phyloP scores from a whole-genome alignment of 1,139 yeast species.

The Arxiozyma telluris region DNA sequence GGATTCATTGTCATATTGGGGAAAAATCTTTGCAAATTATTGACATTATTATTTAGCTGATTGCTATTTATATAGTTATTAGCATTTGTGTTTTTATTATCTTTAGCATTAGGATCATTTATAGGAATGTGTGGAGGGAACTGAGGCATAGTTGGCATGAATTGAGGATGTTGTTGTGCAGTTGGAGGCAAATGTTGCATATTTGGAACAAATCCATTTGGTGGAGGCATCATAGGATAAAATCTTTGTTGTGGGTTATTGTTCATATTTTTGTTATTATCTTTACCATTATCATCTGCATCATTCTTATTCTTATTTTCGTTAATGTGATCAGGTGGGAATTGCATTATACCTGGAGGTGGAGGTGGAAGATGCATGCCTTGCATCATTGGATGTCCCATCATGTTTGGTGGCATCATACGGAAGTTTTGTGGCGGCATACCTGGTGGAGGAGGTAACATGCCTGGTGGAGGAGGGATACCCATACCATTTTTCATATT shows the following conservation, averaged over 20 bases:
- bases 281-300: neutral
- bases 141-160: slow-evolving; percentile 12
- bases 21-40: slow-evolving; percentile 5
- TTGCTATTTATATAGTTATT: neutral
- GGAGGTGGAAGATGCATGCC: slow-evolving; percentile 7
- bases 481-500: slow-evolving; percentile 1
- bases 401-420: slow-evolving; percentile 23
- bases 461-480: slow-evolving; percentile 9
- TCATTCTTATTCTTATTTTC: neutral
- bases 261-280: neutral
- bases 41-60: neutral
- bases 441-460: slow-evolving; percentile 6
- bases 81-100: neutral
- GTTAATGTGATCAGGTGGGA: slow-evolving; percentile 1
- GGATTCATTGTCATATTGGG: slow-evolving; percentile 5
- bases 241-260: slow-evolving; percentile 4
- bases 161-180: slow-evolving; percentile 10
- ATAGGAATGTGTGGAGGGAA: slow-evolving; percentile 5
- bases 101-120: neutral
- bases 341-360: slow-evolving; percentile 9
- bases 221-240: slow-evolving; percentile 15
- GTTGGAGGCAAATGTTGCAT: slow-evolving; percentile 9
- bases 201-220: slow-evolving; percentile 19
- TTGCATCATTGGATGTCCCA: slow-evolving; percentile 17
- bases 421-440: slow-evolving; percentile 16